Evolutionary conservation across 805 yeast species (phyloP), one percentile per base, ranked within the genome.

Genomic region (Blastobotrys terrestris): DNA sequence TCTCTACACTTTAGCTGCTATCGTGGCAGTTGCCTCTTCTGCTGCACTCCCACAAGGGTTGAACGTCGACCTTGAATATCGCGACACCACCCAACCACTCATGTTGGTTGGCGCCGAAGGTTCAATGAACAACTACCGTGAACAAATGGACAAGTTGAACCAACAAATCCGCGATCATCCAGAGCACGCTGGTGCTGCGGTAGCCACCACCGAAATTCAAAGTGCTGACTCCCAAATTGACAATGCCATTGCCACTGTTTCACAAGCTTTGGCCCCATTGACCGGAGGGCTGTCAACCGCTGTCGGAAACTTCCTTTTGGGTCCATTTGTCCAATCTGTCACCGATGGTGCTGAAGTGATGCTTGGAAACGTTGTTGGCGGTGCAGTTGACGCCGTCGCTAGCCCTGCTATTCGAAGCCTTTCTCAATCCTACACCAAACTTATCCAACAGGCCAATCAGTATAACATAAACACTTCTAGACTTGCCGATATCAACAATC

Each of bases 161-260:
- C 35, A 26, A 26, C 35, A 26, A 11, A 26, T 26, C 35, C 35
- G 35, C 11, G 35, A 26, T 11, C 35, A 48, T 39, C 51, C 51
- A 7, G 18, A 18, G 5, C 54, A 47, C 40, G 54, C 59, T 43
- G 55, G 53, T 21, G 31, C 59, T 40, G 53, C 53, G n/a, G 53
- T 51, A 18, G 31, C 55, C 8, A 52, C 53, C 16, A 53, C 53
- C 44, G 39, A 46, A 20, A 55, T 60, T 40, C 48, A 56, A 39
- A 60, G 60, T 22, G 39, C 55, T n/a, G 61, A 58, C 49, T 55
- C 55, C 18, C 63, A 60, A 43, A 57, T 58, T 47, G 63, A 60
- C 39, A 58, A 55, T 44, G 39, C 48, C 21, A 35, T 50, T 26
- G 57, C 54, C 13, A 54, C 56, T n/a, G 46, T 58, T n/a, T 43